phyloP scores from a whole-genome alignment of 352 stramenopile genomes.

The Globisporangium cylindrosporum region DNA sequence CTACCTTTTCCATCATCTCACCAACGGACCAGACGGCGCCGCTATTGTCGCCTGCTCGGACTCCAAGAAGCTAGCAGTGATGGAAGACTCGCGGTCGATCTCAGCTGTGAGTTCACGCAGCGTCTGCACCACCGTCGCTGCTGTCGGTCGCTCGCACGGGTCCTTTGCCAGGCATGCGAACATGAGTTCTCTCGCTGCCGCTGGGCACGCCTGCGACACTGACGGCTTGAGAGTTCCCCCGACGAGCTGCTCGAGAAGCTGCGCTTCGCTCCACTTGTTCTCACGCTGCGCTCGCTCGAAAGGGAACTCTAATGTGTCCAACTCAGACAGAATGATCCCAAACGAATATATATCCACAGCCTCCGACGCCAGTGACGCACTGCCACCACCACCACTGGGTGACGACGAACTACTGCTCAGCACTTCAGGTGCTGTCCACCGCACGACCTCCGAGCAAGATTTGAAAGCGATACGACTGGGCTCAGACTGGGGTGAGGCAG shows the following conservation, averaged over 20 bases:
- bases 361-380: slow-evolving; percentile 16
- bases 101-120: not conserved
- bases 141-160: slow-evolving; percentile 19
- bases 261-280: slow-evolving; percentile 1
- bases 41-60: not conserved
- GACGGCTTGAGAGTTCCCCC: slow-evolving; percentile 7
- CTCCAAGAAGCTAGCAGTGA: not conserved
- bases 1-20: not conserved
- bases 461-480: not conserved
- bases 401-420: slow-evolving; percentile 6
- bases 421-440: slow-evolving; percentile 22
- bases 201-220: slow-evolving; percentile 5
- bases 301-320: slow-evolving; percentile 16
- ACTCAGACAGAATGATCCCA: slow-evolving; percentile 25
- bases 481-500: slow-evolving; percentile 10
- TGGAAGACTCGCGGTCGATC: slow-evolving; percentile 7
- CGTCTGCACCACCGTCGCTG: slow-evolving; percentile 10
- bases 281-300: slow-evolving; percentile 14
- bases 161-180: slow-evolving; percentile 19
- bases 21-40: not conserved
- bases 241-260: not conserved
- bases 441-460: not conserved
- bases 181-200: not conserved
- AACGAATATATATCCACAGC: slow-evolving; percentile 30
- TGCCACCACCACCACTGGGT: slow-evolving; percentile 18